Percentiles rank a stretch among this genome's conserved stretches.
These are phyloP conservation scores for Alternaria gansuensis DNA, from an alignment of 2,329 filamentous ascomycete species.

Conservation along the genomic window DNA sequence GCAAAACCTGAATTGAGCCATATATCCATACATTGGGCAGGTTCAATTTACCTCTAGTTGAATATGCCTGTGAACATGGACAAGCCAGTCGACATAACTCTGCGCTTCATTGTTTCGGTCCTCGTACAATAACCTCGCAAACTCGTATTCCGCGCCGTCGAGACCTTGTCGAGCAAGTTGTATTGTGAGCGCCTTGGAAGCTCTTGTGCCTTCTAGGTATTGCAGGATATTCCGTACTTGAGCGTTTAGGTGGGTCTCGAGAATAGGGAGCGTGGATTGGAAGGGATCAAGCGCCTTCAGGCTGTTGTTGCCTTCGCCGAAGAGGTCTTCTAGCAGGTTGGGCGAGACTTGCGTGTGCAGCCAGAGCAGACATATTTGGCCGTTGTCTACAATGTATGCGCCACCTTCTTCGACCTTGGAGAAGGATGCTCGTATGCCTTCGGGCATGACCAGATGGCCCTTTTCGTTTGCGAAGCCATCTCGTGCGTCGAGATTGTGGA, in stretches of 20 bases:
- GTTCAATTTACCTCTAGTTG: constrained; percentile 73
- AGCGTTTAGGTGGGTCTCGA: constrained; percentile 91
- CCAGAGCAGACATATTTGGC: constrained; percentile 91
- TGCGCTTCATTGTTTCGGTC: constrained; percentile 98
- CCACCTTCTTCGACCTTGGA: constrained; percentile 89
- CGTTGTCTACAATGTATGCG: constrained; percentile 94
- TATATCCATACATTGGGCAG: no score
- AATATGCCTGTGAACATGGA: constrained; percentile 91
- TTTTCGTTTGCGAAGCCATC: constrained; percentile 95
- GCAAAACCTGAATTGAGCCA: background rate
- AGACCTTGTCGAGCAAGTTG: constrained; percentile 92
- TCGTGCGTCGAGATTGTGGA: constrained; percentile 86
- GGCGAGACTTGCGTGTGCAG: constrained; percentile 91
- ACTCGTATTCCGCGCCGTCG: constrained; percentile 96
- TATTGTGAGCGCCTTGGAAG: constrained; percentile 86
- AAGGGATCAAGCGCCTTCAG: constrained; percentile 84
- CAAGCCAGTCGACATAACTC: constrained; percentile 98
- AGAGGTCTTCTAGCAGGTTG: constrained; percentile 88
- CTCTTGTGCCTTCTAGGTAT: constrained; percentile 80
- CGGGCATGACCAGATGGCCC: constrained; percentile 85
- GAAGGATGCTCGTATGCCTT: constrained; percentile 82
- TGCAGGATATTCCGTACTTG: constrained; percentile 94
- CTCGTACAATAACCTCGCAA: constrained; percentile 88
- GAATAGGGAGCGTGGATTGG: constrained; percentile 77
- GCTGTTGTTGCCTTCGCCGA: constrained; percentile 76